Percentiles rank a stretch among this genome's conserved stretches.
Conservation (phyloP, 1,284 basidiomycete genomes). For the Prillingera fragicola region DNA sequence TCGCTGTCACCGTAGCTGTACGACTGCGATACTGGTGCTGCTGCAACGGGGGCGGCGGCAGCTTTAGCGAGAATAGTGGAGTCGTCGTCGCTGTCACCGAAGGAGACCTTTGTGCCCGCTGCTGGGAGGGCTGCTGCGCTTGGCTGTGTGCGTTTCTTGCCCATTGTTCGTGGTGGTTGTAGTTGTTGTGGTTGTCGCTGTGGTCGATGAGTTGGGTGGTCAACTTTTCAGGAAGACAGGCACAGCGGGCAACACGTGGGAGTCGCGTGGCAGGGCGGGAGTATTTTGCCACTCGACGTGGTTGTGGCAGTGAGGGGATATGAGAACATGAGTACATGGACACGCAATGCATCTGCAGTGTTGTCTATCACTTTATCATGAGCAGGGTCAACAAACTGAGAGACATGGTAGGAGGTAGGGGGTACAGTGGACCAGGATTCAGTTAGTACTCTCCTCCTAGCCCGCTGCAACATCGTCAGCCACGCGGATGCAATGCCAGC, state of each 20-base stretch:
- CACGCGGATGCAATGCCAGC: no score
- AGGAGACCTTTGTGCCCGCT: conserved; percentile 30
- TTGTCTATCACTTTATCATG: no score
- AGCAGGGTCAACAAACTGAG: no score
- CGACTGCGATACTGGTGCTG: no score
- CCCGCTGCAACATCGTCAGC: background rate
- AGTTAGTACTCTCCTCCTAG: background rate
- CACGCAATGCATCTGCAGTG: background rate
- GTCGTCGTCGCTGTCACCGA: conserved; percentile 17
- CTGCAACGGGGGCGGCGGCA: no score
- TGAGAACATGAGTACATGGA: background rate
- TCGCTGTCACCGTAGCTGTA: conserved; percentile 14
- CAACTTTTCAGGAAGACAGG: no score
- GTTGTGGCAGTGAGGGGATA: background rate
- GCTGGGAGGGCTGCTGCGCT: conserved; percentile 17
- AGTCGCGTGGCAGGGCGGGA: no score
- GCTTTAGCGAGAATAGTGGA: background rate
- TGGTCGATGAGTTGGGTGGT: no score
- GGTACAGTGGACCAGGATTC: no score
- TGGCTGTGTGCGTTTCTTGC: conserved; percentile 13
- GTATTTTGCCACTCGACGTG: background rate
- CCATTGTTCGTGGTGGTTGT: conserved; percentile 4
- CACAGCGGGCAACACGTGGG: no score
- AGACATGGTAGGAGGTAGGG: no score
- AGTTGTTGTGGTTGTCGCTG: background rate